Conservation (phyloP, 2,329 filamentous ascomycete genomes). For the Hymenoscyphus repandus region DNA sequence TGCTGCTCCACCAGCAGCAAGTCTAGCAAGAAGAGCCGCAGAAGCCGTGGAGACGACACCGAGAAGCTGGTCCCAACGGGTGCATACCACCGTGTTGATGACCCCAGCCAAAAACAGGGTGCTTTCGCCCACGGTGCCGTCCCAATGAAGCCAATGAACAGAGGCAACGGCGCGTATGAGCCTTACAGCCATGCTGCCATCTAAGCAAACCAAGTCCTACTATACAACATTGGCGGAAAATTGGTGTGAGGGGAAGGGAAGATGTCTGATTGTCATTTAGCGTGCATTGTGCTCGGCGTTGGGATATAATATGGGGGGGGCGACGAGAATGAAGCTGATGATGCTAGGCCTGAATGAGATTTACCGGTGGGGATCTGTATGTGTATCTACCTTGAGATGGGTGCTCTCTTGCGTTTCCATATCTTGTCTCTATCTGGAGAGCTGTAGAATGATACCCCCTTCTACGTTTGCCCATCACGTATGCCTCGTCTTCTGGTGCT, state of each 20-base stretch:
- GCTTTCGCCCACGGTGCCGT: conserved; percentile 38
- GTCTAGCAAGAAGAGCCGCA: conserved; percentile 8
- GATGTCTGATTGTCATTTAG: background rate
- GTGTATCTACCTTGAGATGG: no score
- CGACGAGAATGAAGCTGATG: background rate
- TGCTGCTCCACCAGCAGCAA: conserved; percentile 55
- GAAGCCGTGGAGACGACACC: conserved; percentile 20
- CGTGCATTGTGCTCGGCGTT: conserved; percentile 1
- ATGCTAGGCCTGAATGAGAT: background rate
- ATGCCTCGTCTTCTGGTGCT: no score
- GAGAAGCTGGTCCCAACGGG: conserved; percentile 28
- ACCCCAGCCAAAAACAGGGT: conserved; percentile 34
- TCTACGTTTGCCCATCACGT: no score
- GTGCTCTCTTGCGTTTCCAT: background rate
- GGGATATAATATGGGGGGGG: background rate
- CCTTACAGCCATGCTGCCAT: conserved; percentile 53
- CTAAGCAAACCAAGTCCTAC: conserved; percentile 31
- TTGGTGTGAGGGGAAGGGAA: background rate
- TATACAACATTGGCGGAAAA: background rate
- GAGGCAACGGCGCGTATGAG: conserved; percentile 51
- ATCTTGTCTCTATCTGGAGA: background rate
- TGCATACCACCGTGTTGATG: conserved; percentile 42
- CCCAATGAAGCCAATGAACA: conserved; percentile 29
- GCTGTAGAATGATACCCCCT: background rate
- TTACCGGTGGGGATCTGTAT: background rate